A percentile compares a stretch with the other conserved stretches of the same genome.
These are phyloP conservation scores for Fomitopsis schrenkii DNA, from an alignment of 1,284 basidiomycete species.

Conservation along the genomic window DNA sequence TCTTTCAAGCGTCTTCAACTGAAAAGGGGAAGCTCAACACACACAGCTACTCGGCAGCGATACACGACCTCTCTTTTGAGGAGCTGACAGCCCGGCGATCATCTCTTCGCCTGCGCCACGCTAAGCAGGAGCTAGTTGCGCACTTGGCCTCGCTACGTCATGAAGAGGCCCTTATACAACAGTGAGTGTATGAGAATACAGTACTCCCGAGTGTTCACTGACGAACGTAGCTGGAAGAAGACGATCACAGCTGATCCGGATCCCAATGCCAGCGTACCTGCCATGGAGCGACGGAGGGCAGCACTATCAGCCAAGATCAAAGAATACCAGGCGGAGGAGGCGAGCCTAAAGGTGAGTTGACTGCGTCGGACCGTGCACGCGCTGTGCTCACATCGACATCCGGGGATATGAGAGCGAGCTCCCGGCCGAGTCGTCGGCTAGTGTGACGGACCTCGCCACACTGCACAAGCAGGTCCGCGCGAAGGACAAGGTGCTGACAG, in stretches of 20 bases:
- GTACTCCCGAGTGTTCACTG: not conserved
- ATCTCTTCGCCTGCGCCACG: slow-evolving; percentile 27
- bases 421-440: slow-evolving; percentile 29
- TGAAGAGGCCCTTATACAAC: slow-evolving; percentile 32
- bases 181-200: slow-evolving; percentile 23
- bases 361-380: not conserved
- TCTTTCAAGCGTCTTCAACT: not conserved
- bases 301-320: slow-evolving; percentile 38
- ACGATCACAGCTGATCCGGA: slow-evolving; percentile 23
- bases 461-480: slow-evolving; percentile 33
- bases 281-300: slow-evolving; percentile 35
- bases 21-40: not conserved
- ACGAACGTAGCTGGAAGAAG: slow-evolving; percentile 33
- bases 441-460: slow-evolving; percentile 32
- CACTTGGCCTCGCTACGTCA: slow-evolving; percentile 31
- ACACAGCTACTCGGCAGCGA: slow-evolving; percentile 33
- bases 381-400: not conserved
- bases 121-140: slow-evolving; percentile 33
- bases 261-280: slow-evolving; percentile 23
- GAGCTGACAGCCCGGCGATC: slow-evolving; percentile 28
- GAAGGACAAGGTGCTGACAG: slow-evolving; percentile 35
- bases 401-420: slow-evolving; percentile 24
- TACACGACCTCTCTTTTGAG: slow-evolving; percentile 30
- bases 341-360: slow-evolving; percentile 22
- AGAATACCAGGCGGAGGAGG: slow-evolving; percentile 39